phyloP scores from a whole-genome alignment of 2,329 filamentous ascomycete species.

The Neonectria punicea region DNA sequence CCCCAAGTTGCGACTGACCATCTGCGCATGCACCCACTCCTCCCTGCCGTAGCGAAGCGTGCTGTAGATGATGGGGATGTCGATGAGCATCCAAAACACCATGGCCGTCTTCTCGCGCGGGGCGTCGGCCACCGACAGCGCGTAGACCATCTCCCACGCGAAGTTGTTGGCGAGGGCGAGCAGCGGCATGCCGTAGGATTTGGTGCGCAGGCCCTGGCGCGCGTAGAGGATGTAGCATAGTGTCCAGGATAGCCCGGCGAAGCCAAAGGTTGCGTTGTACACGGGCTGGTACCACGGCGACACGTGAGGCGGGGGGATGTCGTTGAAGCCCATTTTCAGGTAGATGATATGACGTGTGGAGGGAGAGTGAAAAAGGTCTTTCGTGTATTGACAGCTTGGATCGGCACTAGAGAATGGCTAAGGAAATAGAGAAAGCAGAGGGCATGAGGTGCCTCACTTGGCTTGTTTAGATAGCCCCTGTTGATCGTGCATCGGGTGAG shows the following conservation, averaged over 20 bases:
- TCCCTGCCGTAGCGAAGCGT: conserved; percentile 5
- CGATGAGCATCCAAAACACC: conserved; percentile 21
- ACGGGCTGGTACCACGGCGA: conserved; percentile 17
- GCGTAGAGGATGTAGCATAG: conserved; percentile 22
- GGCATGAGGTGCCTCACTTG: background rate
- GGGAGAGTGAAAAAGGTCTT: background rate
- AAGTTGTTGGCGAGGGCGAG: conserved; percentile 22
- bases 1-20: conserved; percentile 18
- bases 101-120: conserved; percentile 16
- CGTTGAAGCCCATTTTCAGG: conserved; percentile 18
- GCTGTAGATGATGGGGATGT: conserved; percentile 21
- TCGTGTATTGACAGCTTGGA: background rate
- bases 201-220: conserved; percentile 10
- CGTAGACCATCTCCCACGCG: conserved; percentile 21
- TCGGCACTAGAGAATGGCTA: background rate
- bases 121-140: conserved; percentile 4
- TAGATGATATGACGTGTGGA: background rate
- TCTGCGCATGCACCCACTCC: conserved; percentile 18
- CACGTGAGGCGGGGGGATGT: conserved; percentile 18
- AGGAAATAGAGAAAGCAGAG: background rate
- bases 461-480: background rate
- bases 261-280: conserved; percentile 23
- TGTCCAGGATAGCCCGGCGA: conserved; percentile 18
- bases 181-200: conserved; percentile 23
- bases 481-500: background rate